Evolutionary conservation across 1,284 basidiomycete genomes (phyloP).

Genomic region (Microbotryomycetes sp.): DNA sequence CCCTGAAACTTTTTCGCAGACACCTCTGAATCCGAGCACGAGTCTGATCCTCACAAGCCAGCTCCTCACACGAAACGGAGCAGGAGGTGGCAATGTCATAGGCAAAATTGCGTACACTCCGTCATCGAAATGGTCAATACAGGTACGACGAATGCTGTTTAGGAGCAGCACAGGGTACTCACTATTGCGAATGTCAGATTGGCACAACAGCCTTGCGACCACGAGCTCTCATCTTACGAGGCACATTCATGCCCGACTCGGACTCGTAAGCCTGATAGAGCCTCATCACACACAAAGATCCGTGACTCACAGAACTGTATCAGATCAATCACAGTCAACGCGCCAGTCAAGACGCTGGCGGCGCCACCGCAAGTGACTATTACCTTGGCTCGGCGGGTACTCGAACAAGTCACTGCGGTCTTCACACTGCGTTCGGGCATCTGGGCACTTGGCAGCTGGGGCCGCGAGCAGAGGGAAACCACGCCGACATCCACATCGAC

Average conservation of each 20-base stretch:
- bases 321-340: constrained; percentile 41
- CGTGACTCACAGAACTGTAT: background rate
- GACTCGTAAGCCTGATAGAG: constrained; percentile 37
- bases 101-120: constrained; percentile 59
- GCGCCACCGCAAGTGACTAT: constrained; percentile 44
- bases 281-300: background rate
- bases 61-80: constrained; percentile 38
- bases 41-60: constrained; percentile 32
- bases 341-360: constrained; percentile 32
- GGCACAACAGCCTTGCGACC: constrained; percentile 44
- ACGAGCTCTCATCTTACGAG: constrained; percentile 42
- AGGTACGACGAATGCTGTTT: constrained; percentile 42
- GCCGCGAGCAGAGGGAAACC: constrained; percentile 10
- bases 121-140: constrained; percentile 50
- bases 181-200: constrained; percentile 18
- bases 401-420: constrained; percentile 42
- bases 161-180: no score
- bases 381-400: constrained; percentile 45
- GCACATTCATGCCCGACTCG: constrained; percentile 45
- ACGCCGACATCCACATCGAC: constrained; percentile 18
- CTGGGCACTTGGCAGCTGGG: constrained; percentile 39
- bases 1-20: constrained; percentile 1
- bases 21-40: constrained; percentile 20
- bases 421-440: constrained; percentile 37
- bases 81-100: constrained; percentile 47